Evolutionary conservation across 495 filamentous ascomycete species (phyloP).

Genomic region (Trichoderma reesei): DNA sequence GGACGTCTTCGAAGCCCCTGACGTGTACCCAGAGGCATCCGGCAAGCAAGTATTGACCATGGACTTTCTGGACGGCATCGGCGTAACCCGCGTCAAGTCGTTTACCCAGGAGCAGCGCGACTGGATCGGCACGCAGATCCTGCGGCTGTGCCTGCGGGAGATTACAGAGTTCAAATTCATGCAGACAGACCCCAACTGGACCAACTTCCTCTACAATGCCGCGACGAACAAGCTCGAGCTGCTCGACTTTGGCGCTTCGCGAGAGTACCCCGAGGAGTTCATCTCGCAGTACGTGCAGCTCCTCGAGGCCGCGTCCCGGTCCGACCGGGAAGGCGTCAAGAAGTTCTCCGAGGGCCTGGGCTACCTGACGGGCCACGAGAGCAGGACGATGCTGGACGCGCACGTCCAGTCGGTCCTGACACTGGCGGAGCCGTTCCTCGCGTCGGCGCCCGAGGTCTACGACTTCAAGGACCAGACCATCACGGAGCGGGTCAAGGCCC

Average conservation of each 20-base stretch:
- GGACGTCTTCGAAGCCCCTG: conserved; percentile 68
- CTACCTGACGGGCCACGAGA: conserved; percentile 86
- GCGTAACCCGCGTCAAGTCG: conserved; percentile 70
- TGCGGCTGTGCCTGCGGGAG: conserved; percentile 87
- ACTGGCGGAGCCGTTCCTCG: conserved; percentile 82
- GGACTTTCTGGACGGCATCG: conserved; percentile 77
- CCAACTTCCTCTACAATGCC: conserved; percentile 93
- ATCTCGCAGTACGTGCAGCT: conserved; percentile 67
- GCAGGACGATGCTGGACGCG: conserved; percentile 71
- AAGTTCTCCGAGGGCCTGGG: conserved; percentile 71
- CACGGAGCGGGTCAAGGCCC: conserved; percentile 73
- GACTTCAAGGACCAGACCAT: conserved; percentile 93
- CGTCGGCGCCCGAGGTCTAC: conserved; percentile 68
- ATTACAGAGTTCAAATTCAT: conserved; percentile 91
- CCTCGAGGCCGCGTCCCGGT: conserved; percentile 63
- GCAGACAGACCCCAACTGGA: conserved; percentile 99
- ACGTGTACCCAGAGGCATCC: conserved; percentile 66
- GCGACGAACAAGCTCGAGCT: conserved; percentile 68
- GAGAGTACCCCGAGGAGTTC: conserved; percentile 75
- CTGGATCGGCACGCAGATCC: conserved; percentile 87
- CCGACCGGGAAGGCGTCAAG: conserved; percentile 52
- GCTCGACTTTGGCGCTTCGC: conserved; percentile 87
- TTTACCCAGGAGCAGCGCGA: conserved; percentile 76
- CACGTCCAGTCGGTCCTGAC: conserved; percentile 75
- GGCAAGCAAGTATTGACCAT: conserved; percentile 87